Evolutionary conservation across 768 basidiomycete species (phyloP).

Genomic region (Leccinum boreale): DNA sequence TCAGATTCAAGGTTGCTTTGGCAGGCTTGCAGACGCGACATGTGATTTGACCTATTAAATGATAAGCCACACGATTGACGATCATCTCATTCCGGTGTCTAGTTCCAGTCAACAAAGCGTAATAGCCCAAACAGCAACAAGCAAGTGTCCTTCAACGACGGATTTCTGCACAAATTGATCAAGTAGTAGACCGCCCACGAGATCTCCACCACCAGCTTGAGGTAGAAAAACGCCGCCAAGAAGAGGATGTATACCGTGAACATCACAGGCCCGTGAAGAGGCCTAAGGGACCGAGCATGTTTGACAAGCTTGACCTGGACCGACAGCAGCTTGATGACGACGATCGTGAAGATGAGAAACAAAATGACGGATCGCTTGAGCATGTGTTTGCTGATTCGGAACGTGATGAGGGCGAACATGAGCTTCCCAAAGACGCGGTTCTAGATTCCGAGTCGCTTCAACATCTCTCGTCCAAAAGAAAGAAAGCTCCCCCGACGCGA

Average conservation of each 20-base stretch:
- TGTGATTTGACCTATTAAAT: neutral
- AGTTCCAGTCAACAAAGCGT: constrained; percentile 31
- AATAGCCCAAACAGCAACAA: constrained; percentile 21
- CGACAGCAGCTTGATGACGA: constrained; percentile 28
- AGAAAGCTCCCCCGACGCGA: neutral
- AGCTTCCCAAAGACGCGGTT: constrained; percentile 22
- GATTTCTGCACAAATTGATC: constrained; percentile 26
- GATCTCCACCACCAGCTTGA: constrained; percentile 26
- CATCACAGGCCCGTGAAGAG: constrained; percentile 24
- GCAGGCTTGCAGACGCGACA: neutral
- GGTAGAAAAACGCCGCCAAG: constrained; percentile 24
- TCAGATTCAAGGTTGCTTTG: neutral
- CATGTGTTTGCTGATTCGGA: constrained; percentile 27
- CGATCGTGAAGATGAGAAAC: constrained; percentile 30
- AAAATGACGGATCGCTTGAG: constrained; percentile 28
- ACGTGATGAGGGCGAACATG: constrained; percentile 25
- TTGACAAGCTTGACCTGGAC: constrained; percentile 30
- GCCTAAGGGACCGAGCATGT: constrained; percentile 23
- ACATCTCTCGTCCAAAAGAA: neutral
- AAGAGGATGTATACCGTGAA: constrained; percentile 19
- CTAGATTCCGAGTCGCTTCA: constrained; percentile 4
- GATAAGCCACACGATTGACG: neutral
- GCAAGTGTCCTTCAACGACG: constrained; percentile 24
- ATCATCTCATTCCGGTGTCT: neutral
- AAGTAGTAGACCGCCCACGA: constrained; percentile 19